Evolutionary conservation across 2,329 filamentous ascomycete genomes (phyloP).

Genomic region (Madurella fahalii): DNA sequence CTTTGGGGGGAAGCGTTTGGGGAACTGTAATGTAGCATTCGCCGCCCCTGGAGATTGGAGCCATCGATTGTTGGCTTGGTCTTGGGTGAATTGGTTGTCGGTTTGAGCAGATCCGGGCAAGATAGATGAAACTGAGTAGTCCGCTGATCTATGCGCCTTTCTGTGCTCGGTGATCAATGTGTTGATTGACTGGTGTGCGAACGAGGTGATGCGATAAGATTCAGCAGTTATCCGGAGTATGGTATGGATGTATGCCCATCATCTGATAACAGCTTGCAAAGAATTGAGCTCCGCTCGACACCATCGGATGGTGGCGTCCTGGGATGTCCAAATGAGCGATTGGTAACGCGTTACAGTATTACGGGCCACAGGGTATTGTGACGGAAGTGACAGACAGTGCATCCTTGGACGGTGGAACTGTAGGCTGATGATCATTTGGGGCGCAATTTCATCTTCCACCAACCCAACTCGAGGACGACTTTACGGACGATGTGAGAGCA

Average conservation of each 20-base stretch:
- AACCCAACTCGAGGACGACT: no score
- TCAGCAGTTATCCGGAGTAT: no score
- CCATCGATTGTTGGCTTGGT: background rate
- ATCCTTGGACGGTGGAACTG: background rate
- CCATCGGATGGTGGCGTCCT: no score
- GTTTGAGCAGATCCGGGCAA: constrained; percentile 2
- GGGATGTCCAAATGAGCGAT: no score
- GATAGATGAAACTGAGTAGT: constrained; percentile 10
- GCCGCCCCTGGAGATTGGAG: background rate
- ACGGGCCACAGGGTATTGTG: background rate
- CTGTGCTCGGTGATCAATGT: background rate
- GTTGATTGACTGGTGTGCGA: background rate
- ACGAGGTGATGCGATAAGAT: no score
- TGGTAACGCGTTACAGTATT: no score
- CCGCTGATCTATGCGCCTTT: background rate
- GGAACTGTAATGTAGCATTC: background rate
- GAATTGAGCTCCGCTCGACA: no score
- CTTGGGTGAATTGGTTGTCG: background rate
- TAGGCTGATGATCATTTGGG: no score
- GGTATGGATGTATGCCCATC: no score
- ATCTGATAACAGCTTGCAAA: no score
- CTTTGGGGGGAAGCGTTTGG: background rate
- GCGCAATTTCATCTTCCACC: no score
- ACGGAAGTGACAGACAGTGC: background rate
- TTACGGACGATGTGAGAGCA: no score